Evolutionary conservation across 495 filamentous ascomycete genomes (phyloP).

Genomic region (Chaetomium cochliodes): DNA sequence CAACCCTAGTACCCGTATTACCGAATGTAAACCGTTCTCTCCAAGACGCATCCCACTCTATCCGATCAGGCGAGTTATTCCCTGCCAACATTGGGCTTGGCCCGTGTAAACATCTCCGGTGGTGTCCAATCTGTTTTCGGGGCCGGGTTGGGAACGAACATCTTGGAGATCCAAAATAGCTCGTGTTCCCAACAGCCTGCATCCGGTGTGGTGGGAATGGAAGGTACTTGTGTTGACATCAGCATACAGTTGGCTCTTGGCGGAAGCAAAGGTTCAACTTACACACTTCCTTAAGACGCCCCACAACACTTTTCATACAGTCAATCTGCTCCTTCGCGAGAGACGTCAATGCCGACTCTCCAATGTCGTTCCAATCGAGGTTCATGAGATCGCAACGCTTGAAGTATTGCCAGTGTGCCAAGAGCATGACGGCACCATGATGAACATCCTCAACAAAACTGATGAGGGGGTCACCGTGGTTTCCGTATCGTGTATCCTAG

Average conservation of each 20-base stretch:
- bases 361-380: conserved; percentile 23
- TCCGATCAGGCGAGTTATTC: background rate
- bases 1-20: background rate
- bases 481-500: conserved; percentile 35
- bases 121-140: conserved; percentile 24
- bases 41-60: background rate
- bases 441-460: conserved; percentile 32
- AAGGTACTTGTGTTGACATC: conserved; percentile 18
- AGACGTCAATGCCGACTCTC: conserved; percentile 17
- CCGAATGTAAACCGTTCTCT: background rate
- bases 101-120: conserved; percentile 24
- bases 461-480: conserved; percentile 21
- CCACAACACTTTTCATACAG: conserved; percentile 23
- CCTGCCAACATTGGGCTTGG: conserved; percentile 29
- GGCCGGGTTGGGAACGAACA: conserved; percentile 25
- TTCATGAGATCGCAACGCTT: conserved; percentile 31
- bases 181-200: conserved; percentile 34
- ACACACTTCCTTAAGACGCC: conserved; percentile 22
- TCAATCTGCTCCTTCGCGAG: conserved; percentile 24
- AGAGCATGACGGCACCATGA: conserved; percentile 25
- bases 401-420: conserved; percentile 36
- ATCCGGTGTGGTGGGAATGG: conserved; percentile 20
- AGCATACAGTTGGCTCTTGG: background rate
- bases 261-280: background rate
- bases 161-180: conserved; percentile 33